Evolutionary conservation across 805 yeast species (phyloP).

Genomic region (Huiozyma naganishii): DNA sequence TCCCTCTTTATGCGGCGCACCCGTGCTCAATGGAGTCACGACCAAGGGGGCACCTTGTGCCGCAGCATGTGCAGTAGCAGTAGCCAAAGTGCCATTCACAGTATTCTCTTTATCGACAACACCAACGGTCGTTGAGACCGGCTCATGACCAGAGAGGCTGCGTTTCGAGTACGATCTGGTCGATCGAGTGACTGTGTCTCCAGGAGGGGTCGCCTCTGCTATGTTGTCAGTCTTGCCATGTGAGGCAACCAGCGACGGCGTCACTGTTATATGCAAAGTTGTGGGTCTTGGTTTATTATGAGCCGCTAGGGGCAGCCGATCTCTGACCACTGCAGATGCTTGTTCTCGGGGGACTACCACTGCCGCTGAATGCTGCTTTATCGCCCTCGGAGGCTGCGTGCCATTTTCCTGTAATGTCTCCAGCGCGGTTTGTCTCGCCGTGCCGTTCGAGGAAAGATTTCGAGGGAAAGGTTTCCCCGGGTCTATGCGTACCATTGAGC

Average conservation of each 20-base stretch:
- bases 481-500: conserved; percentile 1
- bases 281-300: conserved; percentile 5
- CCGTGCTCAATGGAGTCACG: no score
- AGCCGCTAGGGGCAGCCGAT: not conserved
- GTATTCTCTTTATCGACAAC: not conserved
- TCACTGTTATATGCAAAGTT: conserved; percentile 1
- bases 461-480: not conserved
- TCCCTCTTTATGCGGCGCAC: not conserved
- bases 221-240: not conserved
- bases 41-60: no score
- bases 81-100: no score
- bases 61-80: no score
- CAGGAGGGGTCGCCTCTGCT: not conserved
- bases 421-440: not conserved
- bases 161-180: conserved; percentile 1
- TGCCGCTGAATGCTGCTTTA: not conserved
- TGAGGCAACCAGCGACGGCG: not conserved
- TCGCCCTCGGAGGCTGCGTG: not conserved
- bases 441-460: not conserved
- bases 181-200: not conserved
- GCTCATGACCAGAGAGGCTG: conserved; percentile 2
- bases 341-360: not conserved
- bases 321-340: not conserved
- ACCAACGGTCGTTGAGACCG: not conserved
- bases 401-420: not conserved